Evolutionary conservation across 257 asterid genomes (phyloP).

Genomic region (Gentiana macrophylla): DNA sequence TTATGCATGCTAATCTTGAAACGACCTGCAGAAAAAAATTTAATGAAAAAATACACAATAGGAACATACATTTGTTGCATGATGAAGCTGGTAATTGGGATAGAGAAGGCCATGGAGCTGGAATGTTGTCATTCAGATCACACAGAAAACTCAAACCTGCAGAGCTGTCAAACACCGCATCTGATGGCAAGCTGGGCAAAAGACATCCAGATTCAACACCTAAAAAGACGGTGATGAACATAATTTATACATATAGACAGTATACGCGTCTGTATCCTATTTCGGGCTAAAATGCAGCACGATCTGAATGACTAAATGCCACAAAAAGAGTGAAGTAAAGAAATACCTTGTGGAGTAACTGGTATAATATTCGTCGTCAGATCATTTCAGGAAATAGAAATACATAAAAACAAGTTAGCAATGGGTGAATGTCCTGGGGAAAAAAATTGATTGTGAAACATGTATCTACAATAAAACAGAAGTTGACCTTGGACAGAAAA

Average conservation of each 20-base stretch:
- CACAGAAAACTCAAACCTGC: slow-evolving; percentile 81
- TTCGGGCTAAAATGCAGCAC: no score
- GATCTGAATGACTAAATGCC: no score
- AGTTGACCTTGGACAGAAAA: slow-evolving; percentile 94
- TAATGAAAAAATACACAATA: not conserved
- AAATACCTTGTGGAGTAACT: slow-evolving; percentile 75
- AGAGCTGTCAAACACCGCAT: slow-evolving; percentile 57
- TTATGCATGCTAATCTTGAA: not conserved
- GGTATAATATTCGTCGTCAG: slow-evolving; percentile 24
- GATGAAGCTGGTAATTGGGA: slow-evolving; percentile 58
- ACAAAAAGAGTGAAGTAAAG: not conserved
- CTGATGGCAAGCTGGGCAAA: slow-evolving; percentile 91
- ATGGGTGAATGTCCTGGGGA: slow-evolving; percentile 2
- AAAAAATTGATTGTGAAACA: not conserved
- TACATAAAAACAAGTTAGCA: slow-evolving; percentile 22
- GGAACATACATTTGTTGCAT: slow-evolving; percentile 72
- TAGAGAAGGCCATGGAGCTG: slow-evolving; percentile 93
- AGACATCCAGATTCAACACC: slow-evolving; percentile 81
- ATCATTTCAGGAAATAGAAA: slow-evolving; percentile 27
- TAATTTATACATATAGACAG: not conserved
- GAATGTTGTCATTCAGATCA: slow-evolving; percentile 93
- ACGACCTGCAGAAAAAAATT: not conserved
- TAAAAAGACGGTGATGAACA: slow-evolving; percentile 5
- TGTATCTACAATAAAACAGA: slow-evolving; percentile 4
- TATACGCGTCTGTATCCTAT: no score